Percentiles rank a stretch among this genome's conserved stretches.
These are phyloP conservation scores for Annulohypoxylon truncatum DNA, from an alignment of 2,329 filamentous ascomycete species.

Conservation along the genomic window DNA sequence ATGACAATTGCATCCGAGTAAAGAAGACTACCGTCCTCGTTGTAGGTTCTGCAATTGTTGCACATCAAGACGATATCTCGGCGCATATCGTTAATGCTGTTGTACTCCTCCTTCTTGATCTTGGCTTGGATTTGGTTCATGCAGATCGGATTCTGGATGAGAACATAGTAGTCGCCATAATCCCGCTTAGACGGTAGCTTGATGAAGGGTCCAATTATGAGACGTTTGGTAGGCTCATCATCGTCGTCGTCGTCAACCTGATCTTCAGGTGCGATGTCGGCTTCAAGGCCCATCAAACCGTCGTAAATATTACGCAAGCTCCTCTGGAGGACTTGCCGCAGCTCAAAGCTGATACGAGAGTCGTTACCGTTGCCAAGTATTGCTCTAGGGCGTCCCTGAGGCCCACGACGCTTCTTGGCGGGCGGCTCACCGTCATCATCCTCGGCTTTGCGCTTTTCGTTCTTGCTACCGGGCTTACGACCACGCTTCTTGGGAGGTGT, in stretches of 20 bases:
- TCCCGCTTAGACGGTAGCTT: slow-evolving; percentile 89
- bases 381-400: slow-evolving; percentile 76
- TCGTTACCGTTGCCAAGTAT: slow-evolving; percentile 51
- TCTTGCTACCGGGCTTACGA: slow-evolving; percentile 78
- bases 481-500: slow-evolving; percentile 83
- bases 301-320: slow-evolving; percentile 84
- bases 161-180: slow-evolving; percentile 94
- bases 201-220: slow-evolving; percentile 94
- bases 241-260: slow-evolving; percentile 65
- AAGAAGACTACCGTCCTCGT: slow-evolving; percentile 92
- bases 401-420: slow-evolving; percentile 80
- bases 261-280: slow-evolving; percentile 72
- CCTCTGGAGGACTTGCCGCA: slow-evolving; percentile 82
- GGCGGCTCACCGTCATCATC: slow-evolving; percentile 81
- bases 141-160: slow-evolving; percentile 92
- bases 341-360: slow-evolving; percentile 69
- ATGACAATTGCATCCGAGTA: slow-evolving; percentile 94
- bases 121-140: slow-evolving; percentile 95
- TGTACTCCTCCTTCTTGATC: slow-evolving; percentile 97
- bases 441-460: slow-evolving; percentile 89
- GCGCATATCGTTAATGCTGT: slow-evolving; percentile 80
- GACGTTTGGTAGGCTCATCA: slow-evolving; percentile 71
- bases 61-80: slow-evolving; percentile 87
- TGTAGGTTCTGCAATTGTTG: slow-evolving; percentile 93
- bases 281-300: slow-evolving; percentile 83